Evolutionary conservation across 495 filamentous ascomycete species (phyloP), one percentile per base, ranked within the genome.

Genomic region (Penicillium salamii): DNA sequence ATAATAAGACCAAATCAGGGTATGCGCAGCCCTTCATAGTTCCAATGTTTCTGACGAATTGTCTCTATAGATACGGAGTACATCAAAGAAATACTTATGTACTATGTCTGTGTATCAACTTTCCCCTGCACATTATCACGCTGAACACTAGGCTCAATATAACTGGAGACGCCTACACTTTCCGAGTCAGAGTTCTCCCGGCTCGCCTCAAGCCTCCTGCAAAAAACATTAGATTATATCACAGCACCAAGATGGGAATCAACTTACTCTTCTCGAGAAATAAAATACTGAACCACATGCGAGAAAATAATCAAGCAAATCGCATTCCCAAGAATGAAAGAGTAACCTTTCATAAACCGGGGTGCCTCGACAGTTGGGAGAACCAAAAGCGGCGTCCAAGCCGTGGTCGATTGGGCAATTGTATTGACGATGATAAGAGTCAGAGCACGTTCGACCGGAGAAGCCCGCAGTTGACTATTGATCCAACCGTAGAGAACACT

Each of bases 391-490:
- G 62, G 67, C 7, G 62, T 66, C 67, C 67, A 70, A 7, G 55
- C 61, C 2, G 64, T 67, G 3, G 77, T 71, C 1, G 76, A 76
- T 59, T 81, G 79, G 7, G 71, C 71, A 46, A 77, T 51, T 3
- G 70, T 70, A 50, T 80, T 84, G 62, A 80, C 74, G 18, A 69
- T 59, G 12, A 75, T 69, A 18, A 79, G 66, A 2, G 81, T 76
- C 13, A 83, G 47, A 2, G 79, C 74, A n/a, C 82, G 61, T 56
- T 84, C 78, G 53, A 79, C 74, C 18, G 76, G 75, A 68, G 82
- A 58, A 73, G 77, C 54, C 69, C 79, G 55, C 3, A 71, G 43
- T 21, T 66, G 59, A 21, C 54, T 66, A 47, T 82, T 76, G 2
- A 77, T 75, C 80, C 79, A 83, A 5, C 64, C 67, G 39, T 68